Evolutionary conservation across 2,329 filamentous ascomycete genomes (phyloP), one percentile per base, ranked within the genome.

Genomic region (Aspergillus spinulosporus): DNA sequence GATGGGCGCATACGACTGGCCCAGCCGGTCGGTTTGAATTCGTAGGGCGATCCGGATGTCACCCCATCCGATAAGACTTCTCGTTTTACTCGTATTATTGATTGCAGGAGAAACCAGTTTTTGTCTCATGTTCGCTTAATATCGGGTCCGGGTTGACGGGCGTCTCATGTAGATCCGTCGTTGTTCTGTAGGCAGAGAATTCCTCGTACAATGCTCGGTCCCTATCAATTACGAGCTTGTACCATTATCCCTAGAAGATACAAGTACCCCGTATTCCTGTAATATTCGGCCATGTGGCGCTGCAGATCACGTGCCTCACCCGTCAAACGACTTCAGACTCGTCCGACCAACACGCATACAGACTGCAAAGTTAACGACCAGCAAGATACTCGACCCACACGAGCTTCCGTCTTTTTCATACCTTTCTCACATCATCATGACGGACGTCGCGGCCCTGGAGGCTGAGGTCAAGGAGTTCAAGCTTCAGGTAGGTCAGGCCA

Each of bases 381-480:
- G n/a, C 44, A 11, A 34, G 15, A 9, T n/a, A 40, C 11, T 7
- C 26, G 42, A 47, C 50, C 43, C 42, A 50, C 48, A 8, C 48
- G 21, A 50, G 37, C 37, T 50, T 47, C n/a, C 31, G 29, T 15
- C n/a, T 34, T 6, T 47, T 15, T 34, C 28, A 5, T 29, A 5
- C 5, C 14, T 28, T 29, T 12, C 21, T 46, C 29, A 28, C 12
- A 26, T 42, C 54, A 70, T 26, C 46, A 79, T 79, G 76, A 69
- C 69, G 26, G 76, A 79, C 49, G 65, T 79, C 29, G 69, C 72
- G 44, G 70, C 72, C 49, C 67, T 80, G 21, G 76, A 80, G 66
- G 72, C 71, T 31, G 76, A 85, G 68, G 74, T 85, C 46, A 84
- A 83, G 67, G 82, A 84, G 72, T 85, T 83, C 71, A 83, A 79